Conservation (phyloP, 257 asterid genomes). For the Solanum gandarillasii region DNA sequence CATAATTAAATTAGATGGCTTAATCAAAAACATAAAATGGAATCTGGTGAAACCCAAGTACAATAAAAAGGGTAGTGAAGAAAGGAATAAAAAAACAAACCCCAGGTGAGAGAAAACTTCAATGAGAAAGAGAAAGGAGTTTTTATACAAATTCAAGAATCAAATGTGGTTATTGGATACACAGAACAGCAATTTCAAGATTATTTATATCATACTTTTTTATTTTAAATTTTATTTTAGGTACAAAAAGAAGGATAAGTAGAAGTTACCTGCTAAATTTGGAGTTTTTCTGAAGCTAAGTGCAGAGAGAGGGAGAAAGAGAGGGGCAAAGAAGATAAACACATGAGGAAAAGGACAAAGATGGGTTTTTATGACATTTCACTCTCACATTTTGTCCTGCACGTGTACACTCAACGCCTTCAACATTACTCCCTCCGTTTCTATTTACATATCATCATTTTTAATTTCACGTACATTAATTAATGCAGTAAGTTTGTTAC, state of each 20-base stretch:
- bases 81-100: not conserved
- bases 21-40: not conserved
- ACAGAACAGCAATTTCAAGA: not conserved
- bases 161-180: not conserved
- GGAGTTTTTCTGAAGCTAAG: not conserved
- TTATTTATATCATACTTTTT: no score
- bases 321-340: not conserved
- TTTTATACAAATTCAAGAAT: not conserved
- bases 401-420: not conserved
- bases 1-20: not conserved
- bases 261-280: not conserved
- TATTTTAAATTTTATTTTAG: not conserved
- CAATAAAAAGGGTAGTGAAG: not conserved
- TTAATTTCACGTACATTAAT: no score
- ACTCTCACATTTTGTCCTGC: not conserved
- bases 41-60: not conserved
- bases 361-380: not conserved
- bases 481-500: no score
- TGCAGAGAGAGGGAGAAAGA: not conserved
- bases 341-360: not conserved
- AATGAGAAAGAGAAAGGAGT: not conserved
- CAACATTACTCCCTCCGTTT: no score
- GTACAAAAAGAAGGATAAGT: not conserved
- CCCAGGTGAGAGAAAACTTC: not conserved
- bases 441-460: no score